Base-by-base conservation (phyloP, 192 early-diverging fungal genomes). In the Podila epigama region DNA sequence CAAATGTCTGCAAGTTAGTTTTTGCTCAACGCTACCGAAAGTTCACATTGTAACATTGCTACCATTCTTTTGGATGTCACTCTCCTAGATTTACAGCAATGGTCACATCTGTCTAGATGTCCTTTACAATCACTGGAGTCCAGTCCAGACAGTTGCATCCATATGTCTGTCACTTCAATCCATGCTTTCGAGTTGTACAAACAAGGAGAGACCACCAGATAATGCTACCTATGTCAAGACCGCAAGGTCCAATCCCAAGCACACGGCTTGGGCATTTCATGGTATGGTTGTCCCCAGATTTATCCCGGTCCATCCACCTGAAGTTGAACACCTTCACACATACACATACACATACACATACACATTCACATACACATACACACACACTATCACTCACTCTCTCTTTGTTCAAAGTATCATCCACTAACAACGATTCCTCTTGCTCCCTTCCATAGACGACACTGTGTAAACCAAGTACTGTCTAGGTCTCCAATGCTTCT, bases 61-160 rank as follows among this genome's bases (percentile, higher is more conserved):
- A 2, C 41, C 25, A 13, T 48, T 27, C 41, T 11, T 67, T 20
- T 41, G 48, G 22, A 11, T 22, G 28, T 18, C 18, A 28, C 34
- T 66, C 5, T 69, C 4, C 58, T 73, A 85, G 83, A 78, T 91
- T 36, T 94, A 95, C 75, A 89, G 89, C 81, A 98, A 98, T 71
- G 96, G 96, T n/a, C 97, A 98, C 63, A 98, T 98, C 53, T 98
- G 97, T 70, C 78, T 98, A 33, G 96, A 95, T 66, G 97, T 98
- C 58, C 87, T 98, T 40, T 97, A 97, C 77, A 91, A 91, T 68
- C 88, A 96, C 35, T 98, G 97, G 97, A 90, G 88, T 22, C 97
- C 97, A 0, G 97, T 96, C 0, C 85, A 97, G 65, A 97, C 96
- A 6, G 92, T 97, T 27, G 86, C 89, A 31, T 89, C 91, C 3